These are phyloP conservation scores for Ganoderma meredithae DNA, from an alignment of 1,284 basidiomycete species.

Conservation along the genomic window DNA sequence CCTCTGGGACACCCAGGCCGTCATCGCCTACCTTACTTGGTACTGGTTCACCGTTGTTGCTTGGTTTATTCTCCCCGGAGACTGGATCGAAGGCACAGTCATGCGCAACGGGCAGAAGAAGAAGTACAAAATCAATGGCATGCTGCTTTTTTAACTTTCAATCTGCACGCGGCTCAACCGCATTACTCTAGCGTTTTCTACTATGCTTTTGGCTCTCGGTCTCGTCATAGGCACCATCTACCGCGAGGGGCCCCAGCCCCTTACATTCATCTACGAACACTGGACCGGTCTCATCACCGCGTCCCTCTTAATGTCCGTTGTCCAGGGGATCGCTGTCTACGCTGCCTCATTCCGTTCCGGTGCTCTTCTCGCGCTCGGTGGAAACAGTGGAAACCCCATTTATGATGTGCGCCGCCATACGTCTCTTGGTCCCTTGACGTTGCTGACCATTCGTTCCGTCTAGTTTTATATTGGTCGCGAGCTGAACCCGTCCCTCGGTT, in stretches of 20 bases:
- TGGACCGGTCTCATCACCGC: constrained; percentile 93
- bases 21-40: constrained; percentile 86
- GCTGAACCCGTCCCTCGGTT: constrained; percentile 89
- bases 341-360: constrained; percentile 72
- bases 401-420: constrained; percentile 80
- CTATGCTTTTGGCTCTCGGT: constrained; percentile 82
- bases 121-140: constrained; percentile 96
- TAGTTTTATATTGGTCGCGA: constrained; percentile 98
- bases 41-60: constrained; percentile 87
- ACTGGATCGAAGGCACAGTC: constrained; percentile 81
- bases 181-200: constrained; percentile 76
- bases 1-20: constrained; percentile 85
- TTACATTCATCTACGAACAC: constrained; percentile 93
- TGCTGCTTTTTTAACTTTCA: constrained; percentile 25
- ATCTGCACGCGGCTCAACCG: not conserved
- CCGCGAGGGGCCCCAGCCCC: constrained; percentile 78
- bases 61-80: constrained; percentile 89
- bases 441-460: constrained; percentile 13
- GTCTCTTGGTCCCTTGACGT: constrained; percentile 26
- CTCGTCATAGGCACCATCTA: constrained; percentile 72
- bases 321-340: constrained; percentile 83
- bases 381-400: constrained; percentile 88
- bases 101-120: constrained; percentile 83
- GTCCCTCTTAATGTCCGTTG: constrained; percentile 79
- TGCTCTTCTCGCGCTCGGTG: constrained; percentile 86